These are phyloP conservation scores for Stephanodiscus minutulus DNA, from an alignment of 108 stramenopile genomes.

Conservation along the genomic window DNA sequence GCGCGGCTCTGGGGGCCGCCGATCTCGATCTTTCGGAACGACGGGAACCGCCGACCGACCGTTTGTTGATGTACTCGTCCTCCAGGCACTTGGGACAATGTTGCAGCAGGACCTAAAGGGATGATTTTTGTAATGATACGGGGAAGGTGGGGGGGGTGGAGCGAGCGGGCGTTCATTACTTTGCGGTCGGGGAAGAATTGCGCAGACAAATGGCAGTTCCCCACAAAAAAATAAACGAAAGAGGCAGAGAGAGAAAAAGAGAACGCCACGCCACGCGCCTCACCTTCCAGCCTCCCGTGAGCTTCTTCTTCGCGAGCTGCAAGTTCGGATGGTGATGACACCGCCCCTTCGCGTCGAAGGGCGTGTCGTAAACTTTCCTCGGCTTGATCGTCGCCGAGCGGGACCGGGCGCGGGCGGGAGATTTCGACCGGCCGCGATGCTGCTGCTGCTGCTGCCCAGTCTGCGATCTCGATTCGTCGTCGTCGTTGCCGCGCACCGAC, in stretches of 20 bases:
- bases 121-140: neutral
- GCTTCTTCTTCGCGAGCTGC: conserved; percentile 37
- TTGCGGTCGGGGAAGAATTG: no score
- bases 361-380: conserved; percentile 23
- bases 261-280: neutral
- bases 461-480: no score
- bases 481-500: no score
- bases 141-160: neutral
- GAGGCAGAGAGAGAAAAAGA: neutral
- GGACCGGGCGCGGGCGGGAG: neutral
- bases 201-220: no score
- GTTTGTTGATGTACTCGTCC: conserved; percentile 24
- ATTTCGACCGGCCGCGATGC: neutral
- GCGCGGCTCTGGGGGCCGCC: no score
- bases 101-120: conserved; percentile 25
- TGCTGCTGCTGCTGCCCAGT: no score
- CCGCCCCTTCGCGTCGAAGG: conserved; percentile 38
- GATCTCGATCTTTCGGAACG: no score
- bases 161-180: no score
- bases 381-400: neutral
- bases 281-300: conserved; percentile 43
- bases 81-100: conserved; percentile 34
- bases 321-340: conserved; percentile 39
- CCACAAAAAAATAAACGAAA: neutral
- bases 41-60: neutral